These are phyloP conservation scores for Abelmoschus esculentus DNA, from an alignment of 345 rosid genomes.

Conservation along the genomic window DNA sequence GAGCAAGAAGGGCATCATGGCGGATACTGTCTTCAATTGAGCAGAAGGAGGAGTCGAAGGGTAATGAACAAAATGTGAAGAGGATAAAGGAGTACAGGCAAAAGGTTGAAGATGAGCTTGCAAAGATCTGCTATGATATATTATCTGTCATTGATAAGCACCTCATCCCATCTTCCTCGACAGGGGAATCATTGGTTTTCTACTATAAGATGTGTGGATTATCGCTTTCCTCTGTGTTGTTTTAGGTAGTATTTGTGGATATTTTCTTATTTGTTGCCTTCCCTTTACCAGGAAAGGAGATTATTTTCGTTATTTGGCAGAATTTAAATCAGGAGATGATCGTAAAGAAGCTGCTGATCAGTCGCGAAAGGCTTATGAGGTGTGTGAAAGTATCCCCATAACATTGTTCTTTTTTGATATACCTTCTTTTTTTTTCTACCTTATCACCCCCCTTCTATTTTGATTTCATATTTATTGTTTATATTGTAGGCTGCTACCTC, in stretches of 20 bases:
- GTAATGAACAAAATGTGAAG: slow-evolving; percentile 63
- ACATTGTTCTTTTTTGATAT: background rate
- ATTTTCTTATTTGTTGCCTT: background rate
- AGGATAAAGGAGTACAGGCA: slow-evolving; percentile 64
- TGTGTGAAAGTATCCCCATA: background rate
- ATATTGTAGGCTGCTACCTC: slow-evolving; percentile 26
- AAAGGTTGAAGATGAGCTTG: slow-evolving; percentile 67
- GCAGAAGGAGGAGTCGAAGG: slow-evolving; percentile 73
- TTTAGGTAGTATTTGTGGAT: background rate
- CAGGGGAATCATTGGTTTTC: slow-evolving; percentile 77
- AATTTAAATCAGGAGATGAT: slow-evolving; percentile 4
- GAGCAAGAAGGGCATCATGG: slow-evolving; percentile 77
- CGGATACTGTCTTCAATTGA: slow-evolving; percentile 67
- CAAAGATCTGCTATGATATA: slow-evolving; percentile 63
- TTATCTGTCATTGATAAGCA: slow-evolving; percentile 53
- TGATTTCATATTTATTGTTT: background rate
- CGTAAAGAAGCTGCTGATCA: slow-evolving; percentile 19
- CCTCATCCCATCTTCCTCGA: slow-evolving; percentile 57
- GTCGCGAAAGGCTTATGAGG: slow-evolving; percentile 30
- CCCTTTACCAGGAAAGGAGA: slow-evolving; percentile 18
- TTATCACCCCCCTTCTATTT: background rate
- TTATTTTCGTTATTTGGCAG: slow-evolving; percentile 15
- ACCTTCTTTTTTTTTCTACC: too few species aligned
- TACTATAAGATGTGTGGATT: slow-evolving; percentile 63
- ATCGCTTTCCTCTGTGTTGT: background rate